Base-by-base conservation (phyloP, 345 rosid genomes). In the Excoecaria agallocha region DNA sequence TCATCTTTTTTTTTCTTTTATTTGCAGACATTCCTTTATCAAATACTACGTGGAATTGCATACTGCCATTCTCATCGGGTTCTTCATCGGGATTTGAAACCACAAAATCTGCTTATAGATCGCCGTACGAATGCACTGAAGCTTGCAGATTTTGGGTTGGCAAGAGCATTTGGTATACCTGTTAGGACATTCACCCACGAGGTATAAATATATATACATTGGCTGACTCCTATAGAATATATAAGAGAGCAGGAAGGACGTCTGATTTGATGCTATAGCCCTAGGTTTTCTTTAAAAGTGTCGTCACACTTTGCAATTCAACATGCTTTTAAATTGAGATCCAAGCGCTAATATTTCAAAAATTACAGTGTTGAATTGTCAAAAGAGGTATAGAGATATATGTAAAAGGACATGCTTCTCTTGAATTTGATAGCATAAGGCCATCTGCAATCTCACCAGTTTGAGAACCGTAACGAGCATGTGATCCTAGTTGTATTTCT, bases 101-200 rank as follows among this genome's bases (percentile, higher is more conserved):
- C 98, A 45, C 98, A 94, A 81, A 94, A 94, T 80, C 78, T 94
- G 88, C 86, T 94, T 76, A 92, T 94, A 72, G 98, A 94, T 84
- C 96, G 97, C 62, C 86, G 85, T 16, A 84, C 98, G 6, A 94
- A 92, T 78, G 89, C 98, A 63, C 85, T 94, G 69, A 94, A 94
- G 88, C 97, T 94, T 83, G 98, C 97, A n/a, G 98, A 94, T 87
- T 94, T 94, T 86, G 98, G 98, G 54, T 86, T 94, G 71, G 99
- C 98, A 38, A 89, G 99, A 82, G 97, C 98, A 71, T 94, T 94
- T 78, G 98, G 97, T 51, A 93, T 93, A 81, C 99, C 98, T 69
- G 99, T 94, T 83, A 87, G 98, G 89, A 93, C 99, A 56, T 94
- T 92, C 81, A 94, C 99, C 5, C 99, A 94, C 69, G 99, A 94